Evolutionary conservation across 2,329 filamentous ascomycete genomes (phyloP), one percentile per base, ranked within the genome.

Genomic region (Diaporthe vexans): DNA sequence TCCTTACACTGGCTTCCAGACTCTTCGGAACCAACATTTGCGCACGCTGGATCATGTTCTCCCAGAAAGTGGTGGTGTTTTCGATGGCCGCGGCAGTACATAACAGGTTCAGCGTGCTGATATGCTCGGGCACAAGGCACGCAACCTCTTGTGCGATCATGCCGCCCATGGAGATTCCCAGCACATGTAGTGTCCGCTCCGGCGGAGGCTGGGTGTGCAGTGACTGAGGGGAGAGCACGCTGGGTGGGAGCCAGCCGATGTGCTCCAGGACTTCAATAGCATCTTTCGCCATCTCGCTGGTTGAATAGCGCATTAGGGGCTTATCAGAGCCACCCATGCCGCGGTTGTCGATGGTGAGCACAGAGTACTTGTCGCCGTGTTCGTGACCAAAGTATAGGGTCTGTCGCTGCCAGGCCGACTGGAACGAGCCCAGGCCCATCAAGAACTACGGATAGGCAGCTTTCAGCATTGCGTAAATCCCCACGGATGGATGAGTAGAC

Each of bases 121-220:
- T 81, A 61, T 89, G 85, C 17, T 83, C 76, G 0, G 91, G 90
- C 40, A 86, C 83, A n/a, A 86, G 82, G 77, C 83, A 85, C 29
- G 88, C 91, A 5, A 98, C 80, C 84, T 98, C 95, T 83, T 97
- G 95, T 3, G 94, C 91, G 79, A 98, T 96, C 95, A 98, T 97
- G 79, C 95, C 95, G 76, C 95, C 95, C 89, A 97, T 94, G 74
- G 92, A 94, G 77, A 96, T 91, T 73, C 95, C 95, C 46, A 94
- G 86, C 70, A 97, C 82, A 84, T 98, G 91, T 81, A 85, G 87
- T 84, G 78, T 86, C 78, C 80, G 87, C 37, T 54, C 26, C 33
- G n/a, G 59, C 58, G 19, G 19, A 8, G 76, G 71, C 82, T 7
- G 24, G 21, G 37, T 10, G 17, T 63, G 43, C 1, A 37, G 26